Conservation (phyloP, 2,329 filamentous ascomycete species). For the Thielaviopsis euricoi region DNA sequence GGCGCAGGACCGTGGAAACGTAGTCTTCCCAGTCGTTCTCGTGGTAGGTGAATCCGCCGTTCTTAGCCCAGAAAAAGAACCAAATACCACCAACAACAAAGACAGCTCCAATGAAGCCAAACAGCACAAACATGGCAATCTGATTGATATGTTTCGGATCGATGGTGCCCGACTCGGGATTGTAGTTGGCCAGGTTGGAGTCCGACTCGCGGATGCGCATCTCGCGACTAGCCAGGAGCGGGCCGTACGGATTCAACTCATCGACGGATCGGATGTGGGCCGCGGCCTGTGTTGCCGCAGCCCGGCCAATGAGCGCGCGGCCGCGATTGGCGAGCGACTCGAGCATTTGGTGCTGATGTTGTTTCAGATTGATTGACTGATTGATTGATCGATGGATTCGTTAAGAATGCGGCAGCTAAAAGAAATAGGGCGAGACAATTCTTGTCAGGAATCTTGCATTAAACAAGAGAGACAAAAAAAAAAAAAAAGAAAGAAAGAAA, state of each 20-base stretch:
- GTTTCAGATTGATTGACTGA: not conserved
- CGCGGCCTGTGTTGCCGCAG: not conserved
- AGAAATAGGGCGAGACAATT: conserved; percentile 16
- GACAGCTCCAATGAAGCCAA: conserved; percentile 63
- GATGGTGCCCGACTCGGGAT: conserved; percentile 33
- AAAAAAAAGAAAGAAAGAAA: conserved; percentile 10
- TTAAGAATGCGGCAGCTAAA: conserved; percentile 6
- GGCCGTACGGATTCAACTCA: conserved; percentile 16
- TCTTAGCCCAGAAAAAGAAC: conserved; percentile 99
- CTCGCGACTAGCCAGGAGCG: conserved; percentile 27
- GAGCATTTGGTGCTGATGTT: no score
- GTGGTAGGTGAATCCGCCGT: conserved; percentile 80
- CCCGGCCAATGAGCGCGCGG: not conserved
- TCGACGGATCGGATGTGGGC: conserved; percentile 1
- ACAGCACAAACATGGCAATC: conserved; percentile 64
- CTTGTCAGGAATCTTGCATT: not conserved
- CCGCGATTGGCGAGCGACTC: conserved; percentile 3
- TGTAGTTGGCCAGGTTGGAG: conserved; percentile 17
- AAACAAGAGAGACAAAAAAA: conserved; percentile 13
- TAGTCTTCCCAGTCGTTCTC: conserved; percentile 95
- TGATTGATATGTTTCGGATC: conserved; percentile 43
- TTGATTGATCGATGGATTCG: no score
- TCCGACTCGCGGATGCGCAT: conserved; percentile 25
- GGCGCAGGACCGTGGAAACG: conserved; percentile 81
- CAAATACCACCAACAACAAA: conserved; percentile 68